Base-by-base conservation (phyloP, 2,329 filamentous ascomycete genomes). In the Aspergillus chevalieri region DNA sequence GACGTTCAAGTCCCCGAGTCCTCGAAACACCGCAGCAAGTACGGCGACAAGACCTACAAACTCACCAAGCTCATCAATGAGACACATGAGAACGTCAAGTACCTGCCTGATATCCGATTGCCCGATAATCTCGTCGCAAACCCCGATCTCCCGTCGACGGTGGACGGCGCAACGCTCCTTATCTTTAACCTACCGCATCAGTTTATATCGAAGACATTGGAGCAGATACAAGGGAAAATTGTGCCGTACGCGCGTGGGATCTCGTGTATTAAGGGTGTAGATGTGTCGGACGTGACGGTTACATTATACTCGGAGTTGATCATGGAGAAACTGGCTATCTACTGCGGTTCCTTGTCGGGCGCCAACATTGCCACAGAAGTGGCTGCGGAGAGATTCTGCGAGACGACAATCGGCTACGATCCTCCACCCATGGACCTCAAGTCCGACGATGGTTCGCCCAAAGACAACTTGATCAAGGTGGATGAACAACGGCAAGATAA, bases 351-450 rank as follows among this genome's bases (percentile, higher is more conserved):
- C 17, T 79, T 96, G 36, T 93, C 87, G 38, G 91, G 91, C 47
- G 91, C 91, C 58, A 96, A 96, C 75, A 90, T 96, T 64, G 91
- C 91, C 36, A 85, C 80, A 54, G 91, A 96, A 69, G 91, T 96
- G 61, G 91, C 91, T 1, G 80, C 83, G 57, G 91, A 95, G 75
- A 93, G 94, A 69, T 95, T 88, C 78, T 94, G 86, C 53, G 91
- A 95, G 73, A 96, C 91, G 1, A 96, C 91, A 10, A 85, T 96
- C 48, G 91, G 90, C 26, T 96, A 96, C 69, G 89, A 94, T 65
- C 89, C 91, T 15, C 91, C 90, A 1, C 79, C 81, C 3, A 83
- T 93, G 75, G 90, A 95, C 71, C 89, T 85, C 57, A 80, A 84
- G 56, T 81, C 83, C 47, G 82, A 63, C 57, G 44, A 57, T 38